Conservation (phyloP, 371 early-diverging fungal species). For the Saksenaea oblongispora region DNA sequence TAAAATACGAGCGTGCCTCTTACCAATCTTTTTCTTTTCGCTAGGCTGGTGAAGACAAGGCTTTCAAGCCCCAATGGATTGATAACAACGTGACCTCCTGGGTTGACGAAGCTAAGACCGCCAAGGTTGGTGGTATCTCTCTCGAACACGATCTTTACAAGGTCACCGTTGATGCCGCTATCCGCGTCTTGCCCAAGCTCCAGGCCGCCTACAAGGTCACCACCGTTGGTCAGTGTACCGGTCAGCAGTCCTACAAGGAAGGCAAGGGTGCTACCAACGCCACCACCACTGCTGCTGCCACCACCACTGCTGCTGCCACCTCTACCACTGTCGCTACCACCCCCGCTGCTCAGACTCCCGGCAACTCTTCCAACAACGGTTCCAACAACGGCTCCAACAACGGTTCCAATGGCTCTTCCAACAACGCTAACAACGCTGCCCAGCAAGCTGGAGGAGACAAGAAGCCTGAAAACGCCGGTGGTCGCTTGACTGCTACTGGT, state of each 20-base stretch:
- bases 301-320: slow-evolving; percentile 17
- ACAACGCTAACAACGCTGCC: neutral
- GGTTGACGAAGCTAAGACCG: slow-evolving; percentile 42
- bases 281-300: slow-evolving; percentile 9
- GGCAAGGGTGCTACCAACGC: slow-evolving; percentile 13
- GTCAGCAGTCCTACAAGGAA: slow-evolving; percentile 45
- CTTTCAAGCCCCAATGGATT: slow-evolving; percentile 39
- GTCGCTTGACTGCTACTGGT: slow-evolving; percentile 5
- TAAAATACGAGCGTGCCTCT: neutral
- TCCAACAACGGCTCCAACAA: neutral
- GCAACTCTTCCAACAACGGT: neutral
- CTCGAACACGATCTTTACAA: slow-evolving; percentile 59
- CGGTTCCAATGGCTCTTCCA: neutral
- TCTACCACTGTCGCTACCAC: slow-evolving; percentile 21
- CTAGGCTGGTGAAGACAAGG: slow-evolving; percentile 27
- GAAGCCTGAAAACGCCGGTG: slow-evolving; percentile 4
- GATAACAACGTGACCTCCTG: slow-evolving; percentile 53
- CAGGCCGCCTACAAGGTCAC: slow-evolving; percentile 47
- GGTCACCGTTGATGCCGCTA: slow-evolving; percentile 59
- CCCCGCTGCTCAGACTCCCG: neutral
- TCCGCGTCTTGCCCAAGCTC: slow-evolving; percentile 55
- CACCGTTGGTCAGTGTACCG: slow-evolving; percentile 44
- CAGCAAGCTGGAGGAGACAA: neutral
- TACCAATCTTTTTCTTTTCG: neutral
- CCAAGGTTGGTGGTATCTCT: slow-evolving; percentile 53